Percentiles rank a stretch among this genome's conserved stretches.
Conservation (phyloP, 1,284 basidiomycete species). For the Ustilago hordei region DNA sequence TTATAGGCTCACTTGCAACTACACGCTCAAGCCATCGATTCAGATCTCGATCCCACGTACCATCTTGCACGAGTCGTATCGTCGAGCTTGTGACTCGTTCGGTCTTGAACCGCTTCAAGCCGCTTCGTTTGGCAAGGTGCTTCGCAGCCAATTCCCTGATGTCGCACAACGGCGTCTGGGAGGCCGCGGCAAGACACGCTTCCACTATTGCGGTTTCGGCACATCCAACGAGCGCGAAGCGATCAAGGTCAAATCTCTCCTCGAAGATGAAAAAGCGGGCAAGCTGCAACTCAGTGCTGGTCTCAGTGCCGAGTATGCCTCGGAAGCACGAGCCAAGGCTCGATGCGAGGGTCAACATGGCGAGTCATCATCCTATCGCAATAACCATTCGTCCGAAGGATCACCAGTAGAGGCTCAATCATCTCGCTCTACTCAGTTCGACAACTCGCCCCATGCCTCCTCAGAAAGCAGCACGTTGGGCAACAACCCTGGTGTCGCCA, state of each 20-base stretch:
- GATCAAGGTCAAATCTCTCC: constrained; percentile 49
- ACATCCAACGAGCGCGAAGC: constrained; percentile 54
- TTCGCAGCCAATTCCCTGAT: constrained; percentile 51
- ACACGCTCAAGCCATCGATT: constrained; percentile 53
- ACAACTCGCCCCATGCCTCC: constrained; percentile 30
- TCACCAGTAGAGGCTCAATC: constrained; percentile 17
- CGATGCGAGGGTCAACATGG: constrained; percentile 34
- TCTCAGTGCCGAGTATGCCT: constrained; percentile 41
- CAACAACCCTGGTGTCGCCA: constrained; percentile 14
- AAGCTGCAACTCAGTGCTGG: constrained; percentile 51
- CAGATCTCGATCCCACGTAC: constrained; percentile 55
- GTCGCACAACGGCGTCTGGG: constrained; percentile 48
- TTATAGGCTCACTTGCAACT: constrained; percentile 49
- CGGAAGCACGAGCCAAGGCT: constrained; percentile 27
- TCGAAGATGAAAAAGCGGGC: constrained; percentile 53
- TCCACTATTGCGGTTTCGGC: constrained; percentile 56
- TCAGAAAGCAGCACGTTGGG: constrained; percentile 23
- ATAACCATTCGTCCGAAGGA: constrained; percentile 18
- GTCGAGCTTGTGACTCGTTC: constrained; percentile 47
- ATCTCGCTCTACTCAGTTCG: constrained; percentile 19
- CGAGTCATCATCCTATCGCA: constrained; percentile 23
- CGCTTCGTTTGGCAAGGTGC: constrained; percentile 54
- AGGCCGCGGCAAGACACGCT: constrained; percentile 54
- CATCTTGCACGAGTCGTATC: constrained; percentile 55
- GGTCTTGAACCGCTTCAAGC: constrained; percentile 52